Conservation (phyloP, 495 filamentous ascomycete genomes). For the Collariella sp. region DNA sequence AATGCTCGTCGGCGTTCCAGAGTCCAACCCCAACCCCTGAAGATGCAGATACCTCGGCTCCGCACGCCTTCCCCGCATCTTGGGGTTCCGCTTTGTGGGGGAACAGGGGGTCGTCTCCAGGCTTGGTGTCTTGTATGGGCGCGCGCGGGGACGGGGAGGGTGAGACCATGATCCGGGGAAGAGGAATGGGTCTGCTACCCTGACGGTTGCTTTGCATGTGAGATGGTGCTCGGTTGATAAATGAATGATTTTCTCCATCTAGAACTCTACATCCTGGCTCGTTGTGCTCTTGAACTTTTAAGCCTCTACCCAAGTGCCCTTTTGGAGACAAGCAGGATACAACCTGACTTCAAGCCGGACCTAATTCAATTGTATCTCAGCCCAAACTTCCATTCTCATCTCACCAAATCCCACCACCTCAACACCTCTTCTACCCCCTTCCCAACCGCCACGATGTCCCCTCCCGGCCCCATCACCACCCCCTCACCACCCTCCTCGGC, state of each 20-base stretch:
- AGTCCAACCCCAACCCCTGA: background rate
- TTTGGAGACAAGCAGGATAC: no score
- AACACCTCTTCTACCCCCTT: background rate
- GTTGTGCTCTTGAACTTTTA: no score
- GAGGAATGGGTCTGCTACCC: no score
- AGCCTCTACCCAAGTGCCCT: no score
- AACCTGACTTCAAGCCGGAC: no score
- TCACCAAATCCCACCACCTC: background rate
- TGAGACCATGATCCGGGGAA: no score
- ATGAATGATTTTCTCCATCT: no score
- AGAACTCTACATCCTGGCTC: no score
- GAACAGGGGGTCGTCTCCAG: background rate
- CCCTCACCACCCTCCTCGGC: constrained; percentile 21
- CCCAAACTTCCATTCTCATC: background rate
- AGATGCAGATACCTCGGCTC: constrained; percentile 11
- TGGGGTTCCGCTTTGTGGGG: background rate
- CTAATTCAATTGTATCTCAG: no score
- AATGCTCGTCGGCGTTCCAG: background rate
- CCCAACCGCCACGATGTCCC: constrained; percentile 19
- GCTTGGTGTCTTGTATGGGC: background rate
- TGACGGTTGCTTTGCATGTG: no score
- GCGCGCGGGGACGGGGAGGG: no score
- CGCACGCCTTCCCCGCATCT: constrained; percentile 9
- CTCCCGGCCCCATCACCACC: constrained; percentile 52
- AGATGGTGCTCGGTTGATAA: no score